phyloP scores from a whole-genome alignment of 2,329 filamentous ascomycete genomes.

The Leptodontidium sp. region DNA sequence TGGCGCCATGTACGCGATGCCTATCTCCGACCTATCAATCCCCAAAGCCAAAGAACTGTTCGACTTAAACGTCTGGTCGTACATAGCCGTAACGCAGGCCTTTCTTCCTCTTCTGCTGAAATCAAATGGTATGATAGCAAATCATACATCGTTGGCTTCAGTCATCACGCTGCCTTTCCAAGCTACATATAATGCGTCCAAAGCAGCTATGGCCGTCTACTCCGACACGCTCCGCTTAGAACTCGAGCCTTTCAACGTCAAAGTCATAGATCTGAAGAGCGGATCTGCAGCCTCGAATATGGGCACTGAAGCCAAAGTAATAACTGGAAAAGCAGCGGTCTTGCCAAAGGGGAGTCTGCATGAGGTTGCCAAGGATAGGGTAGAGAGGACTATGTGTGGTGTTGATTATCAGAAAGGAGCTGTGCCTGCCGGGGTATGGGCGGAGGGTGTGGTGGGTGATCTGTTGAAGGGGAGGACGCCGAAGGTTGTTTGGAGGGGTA shows the following conservation, averaged over 20 bases:
- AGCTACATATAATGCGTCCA: conserved; percentile 34
- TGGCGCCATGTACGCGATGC: conserved; percentile 46
- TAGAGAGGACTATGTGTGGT: conserved; percentile 11
- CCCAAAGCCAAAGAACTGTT: conserved; percentile 44
- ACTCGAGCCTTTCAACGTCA: conserved; percentile 35
- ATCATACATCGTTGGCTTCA: conserved; percentile 51
- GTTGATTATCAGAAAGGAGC: conserved; percentile 18
- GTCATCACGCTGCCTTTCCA: conserved; percentile 27
- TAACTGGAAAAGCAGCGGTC: neutral
- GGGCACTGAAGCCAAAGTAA: neutral
- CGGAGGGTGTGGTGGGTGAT: conserved; percentile 27
- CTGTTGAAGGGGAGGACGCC: conserved; percentile 29
- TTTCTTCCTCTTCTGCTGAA: conserved; percentile 47
- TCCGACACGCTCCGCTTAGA: conserved; percentile 35
- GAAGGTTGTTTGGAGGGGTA: conserved; percentile 31
- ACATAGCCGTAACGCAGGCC: conserved; percentile 47
- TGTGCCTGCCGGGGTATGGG: conserved; percentile 32
- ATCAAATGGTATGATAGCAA: conserved; percentile 50
- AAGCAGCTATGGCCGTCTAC: conserved; percentile 35
- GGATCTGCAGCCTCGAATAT: conserved; percentile 26
- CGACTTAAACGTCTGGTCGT: conserved; percentile 47
- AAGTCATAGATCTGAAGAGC: conserved; percentile 37
- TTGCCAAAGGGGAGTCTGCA: conserved; percentile 33
- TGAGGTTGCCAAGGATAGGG: conserved; percentile 26
- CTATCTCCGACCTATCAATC: conserved; percentile 45